Evolutionary conservation across 306 rosid genomes (phyloP), one percentile per base, ranked within the genome.

Genomic region (Ceratonia siliqua): DNA sequence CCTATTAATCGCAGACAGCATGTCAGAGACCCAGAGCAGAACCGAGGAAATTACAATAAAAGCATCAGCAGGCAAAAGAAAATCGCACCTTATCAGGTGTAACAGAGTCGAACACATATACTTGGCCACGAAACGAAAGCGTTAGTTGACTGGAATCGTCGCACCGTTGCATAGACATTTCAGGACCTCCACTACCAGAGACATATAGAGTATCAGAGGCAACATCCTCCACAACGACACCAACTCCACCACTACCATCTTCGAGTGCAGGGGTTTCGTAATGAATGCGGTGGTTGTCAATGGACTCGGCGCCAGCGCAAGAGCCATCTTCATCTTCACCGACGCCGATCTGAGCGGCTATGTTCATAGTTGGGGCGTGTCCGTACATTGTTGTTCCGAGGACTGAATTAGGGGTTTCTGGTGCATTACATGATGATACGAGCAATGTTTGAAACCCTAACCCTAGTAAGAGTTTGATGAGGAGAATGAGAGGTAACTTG

Each of bases 61-160:
- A 48, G 6, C 3, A 12, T 8, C n/a, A 32, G 0, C 1, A n/a
- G 42, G 0, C 57, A 64, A 42, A 35, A 11, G 3, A 36, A 27
- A 50, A 54, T 25, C 36, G 62, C 9, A 82, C 98, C 96, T 93
- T 91, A 5, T 93, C 96, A 13, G 98, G 96, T 18, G 98, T 84
- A 62, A 93, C 97, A 4, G 91, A 76, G 77, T 93, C 98, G 30
- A 91, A 93, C 20, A 93, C 97, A 73, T 87, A 93, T 21, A 93
- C 96, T 84, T 93, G 97, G 48, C 98, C 98, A 0, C 91, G 98
- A 80, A 93, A 93, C 22, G 98, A 89, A 68, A 93, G 97, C 38
- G 98, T 89, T 75, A 93, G 96, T 86, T 93, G 97, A 61, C 89
- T 90, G 50, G 91, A 75, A 49, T 85, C 90, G 7, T 90, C 93